These are phyloP conservation scores for Kingdonia uniflora DNA, from an alignment of 164 flowering plant genomes.

Conservation along the genomic window DNA sequence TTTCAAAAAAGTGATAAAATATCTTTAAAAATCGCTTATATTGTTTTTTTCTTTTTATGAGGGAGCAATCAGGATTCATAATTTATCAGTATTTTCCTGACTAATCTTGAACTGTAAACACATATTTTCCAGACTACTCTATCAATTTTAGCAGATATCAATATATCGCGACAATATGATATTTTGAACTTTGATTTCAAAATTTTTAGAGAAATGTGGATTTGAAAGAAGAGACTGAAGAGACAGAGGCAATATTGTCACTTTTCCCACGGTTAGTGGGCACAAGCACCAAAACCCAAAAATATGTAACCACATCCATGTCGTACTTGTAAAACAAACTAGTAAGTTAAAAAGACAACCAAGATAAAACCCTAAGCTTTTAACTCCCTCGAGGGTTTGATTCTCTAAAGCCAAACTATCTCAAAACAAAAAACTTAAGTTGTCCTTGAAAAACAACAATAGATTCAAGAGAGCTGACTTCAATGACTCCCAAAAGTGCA, in stretches of 20 bases:
- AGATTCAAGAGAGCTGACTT: slow-evolving; percentile 3
- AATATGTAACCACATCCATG: slow-evolving; percentile 6
- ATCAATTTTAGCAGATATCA: too few relatives aligned
- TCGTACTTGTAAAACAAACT: slow-evolving; percentile 1
- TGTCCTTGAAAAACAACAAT: background rate
- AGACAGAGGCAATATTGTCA: slow-evolving; percentile 15
- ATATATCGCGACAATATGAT: too few relatives aligned
- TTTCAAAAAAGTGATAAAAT: too few relatives aligned
- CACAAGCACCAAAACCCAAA: background rate
- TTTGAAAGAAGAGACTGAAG: background rate
- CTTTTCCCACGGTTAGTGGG: slow-evolving; percentile 6
- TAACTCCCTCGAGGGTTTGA: slow-evolving; percentile 6
- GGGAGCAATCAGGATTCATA: too few relatives aligned
- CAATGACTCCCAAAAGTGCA: slow-evolving; percentile 1
- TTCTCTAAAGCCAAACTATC: slow-evolving; percentile 6
- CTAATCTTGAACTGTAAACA: too few relatives aligned
- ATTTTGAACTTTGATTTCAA: background rate
- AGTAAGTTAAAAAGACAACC: slow-evolving; percentile 7
- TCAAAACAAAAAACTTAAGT: slow-evolving; percentile 6
- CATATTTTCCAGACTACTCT: too few relatives aligned
- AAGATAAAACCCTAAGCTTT: background rate
- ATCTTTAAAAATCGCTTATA: too few relatives aligned
- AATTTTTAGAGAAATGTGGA: background rate
- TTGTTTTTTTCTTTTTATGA: too few relatives aligned
- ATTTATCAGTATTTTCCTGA: too few relatives aligned